Evolutionary conservation across 305 asterid species (phyloP), one percentile per base, ranked within the genome.

Genomic region (Fraxinus sp.): DNA sequence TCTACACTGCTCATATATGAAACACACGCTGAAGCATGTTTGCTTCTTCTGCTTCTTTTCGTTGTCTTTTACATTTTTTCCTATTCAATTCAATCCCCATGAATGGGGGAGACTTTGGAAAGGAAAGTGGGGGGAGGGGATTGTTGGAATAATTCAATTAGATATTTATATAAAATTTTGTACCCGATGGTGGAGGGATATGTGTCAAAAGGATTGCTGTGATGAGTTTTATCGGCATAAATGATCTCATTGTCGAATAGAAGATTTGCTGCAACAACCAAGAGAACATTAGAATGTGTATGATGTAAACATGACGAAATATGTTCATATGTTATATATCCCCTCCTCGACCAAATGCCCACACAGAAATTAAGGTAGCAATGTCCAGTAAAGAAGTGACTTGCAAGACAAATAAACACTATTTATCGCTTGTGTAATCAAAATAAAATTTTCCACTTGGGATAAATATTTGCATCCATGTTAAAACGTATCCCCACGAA

Each of bases 251-350:
- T 74, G 59, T 37, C 79, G 36, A 70, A 80, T 57, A 81, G 85
- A 75, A 85, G 82, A 86, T 68, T 88, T 73, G 85, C 91, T 89
- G 90, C 80, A 83, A 76, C 79, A 71, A 16, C 36, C 49, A 81
- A 76, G 78, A 39, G 76, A 35, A 41, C 18, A 20, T 68, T 64
- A 78, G 73, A 24, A 39, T 59, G 13, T 1, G n/a, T 72, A 49
- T n/a, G 77, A 55, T 70, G 78, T 59, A 74, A 24, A 66, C 33
- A 66, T 3, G 26, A 66, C 30, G 11, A 26, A 26, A 66, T 66
- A 26, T 66, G n/a, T 66, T 66, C 5, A 26, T 66, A 18, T 66
- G 36, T 14, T 22, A 62, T 20, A 62, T 66, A 66, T 22, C 74
- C 74, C 28, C 74, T 66, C 35, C 33, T 8, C 74, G 1, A 7